Base-by-base conservation (phyloP, 257 asterid genomes). In the Gentiana macrophylla region DNA sequence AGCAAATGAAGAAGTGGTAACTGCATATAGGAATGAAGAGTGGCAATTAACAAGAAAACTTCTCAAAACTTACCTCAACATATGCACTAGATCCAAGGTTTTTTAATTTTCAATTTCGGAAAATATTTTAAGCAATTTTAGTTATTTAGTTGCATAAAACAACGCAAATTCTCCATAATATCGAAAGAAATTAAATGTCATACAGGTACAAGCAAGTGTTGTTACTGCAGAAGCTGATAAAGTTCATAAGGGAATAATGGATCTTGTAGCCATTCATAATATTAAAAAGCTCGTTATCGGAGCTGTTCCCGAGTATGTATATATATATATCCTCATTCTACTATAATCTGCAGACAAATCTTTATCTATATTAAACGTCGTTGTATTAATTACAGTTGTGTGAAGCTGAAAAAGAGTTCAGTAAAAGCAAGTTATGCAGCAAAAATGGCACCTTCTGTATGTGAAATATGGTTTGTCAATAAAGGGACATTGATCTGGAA, bases 401-500 rank as follows among this genome's bases (percentile, higher is more conserved):
- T 64, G 67, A 83, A 79, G 75, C 79, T 79, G 70, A 81, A 77
- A 70, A 82, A 56, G 65, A 76, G 76, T 67, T 89, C 95, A 35
- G 57, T 68, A 62, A 80, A 89, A 72, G 86, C 85, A 70, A 77
- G 87, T 56, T 78, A 52, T 67, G 75, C 79, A 53, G 89, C 87
- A 55, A 73, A 73, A 63, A 44, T 73, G 32, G 86, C 79, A 55
- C 94, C 95, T 56, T 61, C 81, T 7, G 86, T 67, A 62, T 89
- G 95, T 73, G 84, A 83, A 73, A 78, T 86, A 70, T 81, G 80
- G 77, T 89, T 79, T 49, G 86, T 89, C 59, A 62, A 75, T 80
- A 86, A 83, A 55, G 89, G 92, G 61, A 86, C 80, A 64, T 69
- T 79, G 54, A 70, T 86, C 53, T 83, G 94, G 94, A 80, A 68